Conservation (phyloP, 768 basidiomycete species). For the Melanogaster broomeanus region DNA sequence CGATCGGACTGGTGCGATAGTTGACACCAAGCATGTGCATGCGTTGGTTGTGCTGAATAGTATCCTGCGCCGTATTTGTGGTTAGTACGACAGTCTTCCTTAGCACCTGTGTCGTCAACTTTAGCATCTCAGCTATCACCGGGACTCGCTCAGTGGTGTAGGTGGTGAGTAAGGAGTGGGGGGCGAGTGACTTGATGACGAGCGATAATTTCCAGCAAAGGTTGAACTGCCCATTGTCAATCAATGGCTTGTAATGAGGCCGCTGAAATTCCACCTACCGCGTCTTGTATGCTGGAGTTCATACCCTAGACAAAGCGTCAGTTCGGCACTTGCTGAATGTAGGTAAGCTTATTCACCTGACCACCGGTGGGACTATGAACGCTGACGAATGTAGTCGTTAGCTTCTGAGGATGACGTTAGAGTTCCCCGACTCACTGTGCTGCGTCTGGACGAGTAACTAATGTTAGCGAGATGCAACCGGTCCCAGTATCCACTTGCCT, state of each 20-base stretch:
- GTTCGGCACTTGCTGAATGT: not conserved
- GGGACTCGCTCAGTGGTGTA: constrained; percentile 36
- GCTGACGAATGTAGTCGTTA: not conserved
- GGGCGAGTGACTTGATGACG: constrained; percentile 23
- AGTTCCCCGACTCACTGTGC: constrained; percentile 4
- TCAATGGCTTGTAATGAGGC: not conserved
- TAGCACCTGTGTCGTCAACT: constrained; percentile 21
- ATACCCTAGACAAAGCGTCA: constrained; percentile 4
- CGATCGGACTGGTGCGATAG: constrained; percentile 26
- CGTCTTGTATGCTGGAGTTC: constrained; percentile 18
- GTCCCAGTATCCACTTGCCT: constrained; percentile 3
- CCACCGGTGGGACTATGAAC: constrained; percentile 13
- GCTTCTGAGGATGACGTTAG: not conserved
- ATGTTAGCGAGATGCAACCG: not conserved
- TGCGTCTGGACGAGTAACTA: constrained; percentile 3
- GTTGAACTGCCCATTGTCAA: constrained; percentile 25
- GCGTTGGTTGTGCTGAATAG: not conserved
- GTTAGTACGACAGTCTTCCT: not conserved
- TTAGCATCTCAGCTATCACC: constrained; percentile 39
- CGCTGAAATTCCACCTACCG: constrained; percentile 7
- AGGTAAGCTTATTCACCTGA: constrained; percentile 2
- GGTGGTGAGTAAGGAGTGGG: constrained; percentile 27
- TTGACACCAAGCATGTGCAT: constrained; percentile 27
- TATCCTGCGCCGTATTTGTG: not conserved
- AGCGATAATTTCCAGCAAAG: constrained; percentile 37